Percentiles rank a stretch among this genome's conserved stretches.
Conservation (phyloP, 768 basidiomycete genomes). For the Boletus insuetus region DNA sequence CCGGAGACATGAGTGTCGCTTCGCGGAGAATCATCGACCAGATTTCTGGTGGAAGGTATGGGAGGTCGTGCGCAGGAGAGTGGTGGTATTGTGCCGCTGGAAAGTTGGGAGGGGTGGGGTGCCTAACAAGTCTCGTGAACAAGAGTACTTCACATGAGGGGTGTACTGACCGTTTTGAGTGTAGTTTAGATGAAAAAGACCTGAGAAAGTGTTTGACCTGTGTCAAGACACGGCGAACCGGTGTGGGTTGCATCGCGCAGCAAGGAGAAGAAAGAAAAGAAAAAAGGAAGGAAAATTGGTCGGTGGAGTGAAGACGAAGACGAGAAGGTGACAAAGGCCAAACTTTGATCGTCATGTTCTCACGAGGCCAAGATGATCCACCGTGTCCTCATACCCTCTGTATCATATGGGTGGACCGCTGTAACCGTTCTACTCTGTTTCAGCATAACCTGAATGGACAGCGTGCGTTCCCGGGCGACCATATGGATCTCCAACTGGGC, state of each 20-base stretch:
- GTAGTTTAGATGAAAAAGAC: slow-evolving; percentile 17
- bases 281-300: not conserved
- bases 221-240: slow-evolving; percentile 12
- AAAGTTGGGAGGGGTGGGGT: not conserved
- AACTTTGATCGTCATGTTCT: not conserved
- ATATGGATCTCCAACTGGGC: too few species aligned
- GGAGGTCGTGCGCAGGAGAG: slow-evolving; percentile 35
- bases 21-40: slow-evolving; percentile 66
- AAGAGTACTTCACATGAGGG: too few species aligned
- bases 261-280: not conserved
- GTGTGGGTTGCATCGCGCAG: slow-evolving; percentile 14
- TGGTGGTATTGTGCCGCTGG: slow-evolving; percentile 21
- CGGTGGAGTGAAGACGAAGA: not conserved
- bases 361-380: not conserved
- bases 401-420: too few species aligned
- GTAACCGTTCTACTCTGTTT: too few species aligned
- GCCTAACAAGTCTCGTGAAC: slow-evolving; percentile 4
- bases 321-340: not conserved
- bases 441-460: too few species aligned
- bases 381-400: too few species aligned
- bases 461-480: too few species aligned
- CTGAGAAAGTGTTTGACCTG: slow-evolving; percentile 17
- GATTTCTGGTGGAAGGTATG: slow-evolving; percentile 56
- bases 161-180: slow-evolving; percentile 18
- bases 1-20: slow-evolving; percentile 44